A percentile compares a stretch with the other conserved stretches of the same genome.
Conservation (phyloP, 2,329 filamentous ascomycete species). For the Penicillium brasilianum region DNA sequence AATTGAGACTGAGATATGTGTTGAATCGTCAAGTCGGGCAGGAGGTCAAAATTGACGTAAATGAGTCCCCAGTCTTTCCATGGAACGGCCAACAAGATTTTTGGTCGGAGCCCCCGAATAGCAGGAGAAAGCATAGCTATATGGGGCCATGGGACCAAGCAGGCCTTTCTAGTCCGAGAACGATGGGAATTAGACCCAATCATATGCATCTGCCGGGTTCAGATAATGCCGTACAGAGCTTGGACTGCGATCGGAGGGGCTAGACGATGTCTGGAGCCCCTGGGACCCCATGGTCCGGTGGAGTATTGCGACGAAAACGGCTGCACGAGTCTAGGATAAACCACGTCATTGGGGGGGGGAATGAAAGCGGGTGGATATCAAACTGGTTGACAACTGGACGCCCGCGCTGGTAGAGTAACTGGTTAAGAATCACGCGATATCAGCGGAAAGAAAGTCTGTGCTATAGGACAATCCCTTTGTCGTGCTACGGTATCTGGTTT, state of each 20-base stretch:
- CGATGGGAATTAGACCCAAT: background rate
- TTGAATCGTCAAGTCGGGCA: background rate
- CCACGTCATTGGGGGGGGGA: background rate
- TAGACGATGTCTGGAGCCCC: background rate
- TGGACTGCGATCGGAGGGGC: background rate
- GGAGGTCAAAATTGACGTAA: slow-evolving; percentile 1
- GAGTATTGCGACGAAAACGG: background rate
- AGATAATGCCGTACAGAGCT: background rate
- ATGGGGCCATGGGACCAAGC: background rate
- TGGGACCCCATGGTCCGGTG: background rate
- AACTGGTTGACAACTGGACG: background rate
- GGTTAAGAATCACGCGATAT: background rate
- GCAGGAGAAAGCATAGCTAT: background rate
- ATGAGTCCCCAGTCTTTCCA: background rate
- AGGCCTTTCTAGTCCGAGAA: background rate
- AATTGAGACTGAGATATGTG: background rate
- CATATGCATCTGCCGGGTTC: background rate
- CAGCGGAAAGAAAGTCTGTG: too few relatives aligned
- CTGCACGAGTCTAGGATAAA: background rate
- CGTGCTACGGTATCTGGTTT: too few relatives aligned
- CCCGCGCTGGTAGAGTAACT: too few relatives aligned
- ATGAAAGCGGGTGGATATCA: background rate
- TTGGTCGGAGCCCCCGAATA: background rate
- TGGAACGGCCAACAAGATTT: background rate
- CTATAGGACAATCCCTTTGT: background rate